phyloP scores from a whole-genome alignment of 768 basidiomycete species.

The Agaricus subrufescens region DNA sequence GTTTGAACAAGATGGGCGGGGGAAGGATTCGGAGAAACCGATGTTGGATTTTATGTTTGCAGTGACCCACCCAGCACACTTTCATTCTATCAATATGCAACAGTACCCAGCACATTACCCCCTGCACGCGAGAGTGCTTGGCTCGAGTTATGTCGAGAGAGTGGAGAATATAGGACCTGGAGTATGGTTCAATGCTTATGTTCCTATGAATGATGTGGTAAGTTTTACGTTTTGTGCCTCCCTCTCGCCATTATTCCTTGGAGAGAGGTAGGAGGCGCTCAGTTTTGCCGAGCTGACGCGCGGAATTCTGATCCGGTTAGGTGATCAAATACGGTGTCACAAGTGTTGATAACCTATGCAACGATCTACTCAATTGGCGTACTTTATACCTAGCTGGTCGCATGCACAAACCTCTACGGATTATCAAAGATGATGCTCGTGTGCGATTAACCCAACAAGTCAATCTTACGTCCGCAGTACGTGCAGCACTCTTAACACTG shows the following conservation, averaged over 20 bases:
- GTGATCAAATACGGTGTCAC: conserved; percentile 97
- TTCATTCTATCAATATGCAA: conserved; percentile 93
- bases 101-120: conserved; percentile 92
- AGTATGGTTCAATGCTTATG: conserved; percentile 94
- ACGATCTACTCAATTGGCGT: conserved; percentile 90
- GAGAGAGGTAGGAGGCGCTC: background rate
- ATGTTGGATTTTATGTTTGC: conserved; percentile 98
- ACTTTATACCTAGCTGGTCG: conserved; percentile 91
- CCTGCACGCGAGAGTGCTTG: conserved; percentile 77
- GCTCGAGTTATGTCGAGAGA: conserved; percentile 75
- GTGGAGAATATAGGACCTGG: conserved; percentile 78
- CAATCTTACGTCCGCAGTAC: conserved; percentile 87
- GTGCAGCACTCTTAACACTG: conserved; percentile 84
- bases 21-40: conserved; percentile 38
- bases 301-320: conserved; percentile 31
- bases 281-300: conserved; percentile 2
- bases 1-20: conserved; percentile 81
- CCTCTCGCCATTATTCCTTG: background rate
- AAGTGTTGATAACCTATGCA: conserved; percentile 82
- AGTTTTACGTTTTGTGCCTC: conserved; percentile 27
- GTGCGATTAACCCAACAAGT: conserved; percentile 90
- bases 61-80: conserved; percentile 88
- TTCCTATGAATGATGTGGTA: conserved; percentile 80
- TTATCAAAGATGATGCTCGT: conserved; percentile 89
- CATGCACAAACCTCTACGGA: conserved; percentile 95